These are phyloP conservation scores for Glaciozyma martinii DNA, from an alignment of 768 basidiomycete species.

Conservation along the genomic window DNA sequence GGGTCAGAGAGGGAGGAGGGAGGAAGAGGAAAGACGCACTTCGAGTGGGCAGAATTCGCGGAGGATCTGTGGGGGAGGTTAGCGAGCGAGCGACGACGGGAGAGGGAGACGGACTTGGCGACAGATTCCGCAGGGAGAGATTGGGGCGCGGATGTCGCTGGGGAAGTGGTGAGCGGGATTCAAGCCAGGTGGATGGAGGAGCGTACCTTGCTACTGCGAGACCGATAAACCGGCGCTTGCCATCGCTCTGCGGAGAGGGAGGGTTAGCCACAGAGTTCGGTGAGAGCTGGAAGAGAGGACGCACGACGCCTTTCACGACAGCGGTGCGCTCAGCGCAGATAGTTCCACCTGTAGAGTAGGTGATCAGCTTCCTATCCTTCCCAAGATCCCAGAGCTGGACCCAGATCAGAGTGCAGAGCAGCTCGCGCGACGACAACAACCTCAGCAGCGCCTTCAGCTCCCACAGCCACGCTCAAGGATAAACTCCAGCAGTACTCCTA, in stretches of 20 bases:
- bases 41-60: conserved; percentile 65
- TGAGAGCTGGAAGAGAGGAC: conserved; percentile 36
- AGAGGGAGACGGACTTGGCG: conserved; percentile 49
- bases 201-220: conserved; percentile 73
- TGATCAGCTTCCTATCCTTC: too few relatives aligned
- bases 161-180: not conserved
- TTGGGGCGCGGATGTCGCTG: conserved; percentile 59
- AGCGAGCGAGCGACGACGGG: too few relatives aligned
- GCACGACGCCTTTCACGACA: conserved; percentile 82
- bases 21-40: conserved; percentile 13
- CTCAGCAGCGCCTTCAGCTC: not conserved
- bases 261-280: not conserved
- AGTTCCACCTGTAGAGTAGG: conserved; percentile 53
- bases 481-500: not conserved
- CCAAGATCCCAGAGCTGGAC: not conserved
- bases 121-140: conserved; percentile 89
- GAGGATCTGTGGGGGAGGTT: conserved; percentile 40
- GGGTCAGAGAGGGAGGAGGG: not conserved
- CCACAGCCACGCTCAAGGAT: not conserved
- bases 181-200: not conserved
- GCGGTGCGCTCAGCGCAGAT: conserved; percentile 96
- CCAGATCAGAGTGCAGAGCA: not conserved
- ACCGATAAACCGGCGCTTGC: conserved; percentile 57
- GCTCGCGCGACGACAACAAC: too few relatives aligned
- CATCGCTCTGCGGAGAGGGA: conserved; percentile 57